Base-by-base conservation (phyloP, 441 rosid genomes). In the Syzygium syzygioides region DNA sequence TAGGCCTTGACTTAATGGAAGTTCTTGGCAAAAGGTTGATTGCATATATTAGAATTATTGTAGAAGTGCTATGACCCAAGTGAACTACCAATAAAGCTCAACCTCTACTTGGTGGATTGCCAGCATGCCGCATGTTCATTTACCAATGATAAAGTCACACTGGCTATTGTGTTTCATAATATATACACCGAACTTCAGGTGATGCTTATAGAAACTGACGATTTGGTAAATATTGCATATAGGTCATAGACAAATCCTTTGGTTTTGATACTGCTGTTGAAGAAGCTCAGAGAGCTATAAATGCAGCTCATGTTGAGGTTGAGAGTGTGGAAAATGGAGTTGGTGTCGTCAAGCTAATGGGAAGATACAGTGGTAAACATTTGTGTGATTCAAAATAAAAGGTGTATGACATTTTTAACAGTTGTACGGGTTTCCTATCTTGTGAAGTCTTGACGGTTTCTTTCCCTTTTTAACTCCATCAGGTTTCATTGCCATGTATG, bases 231-330 rank as follows among this genome's bases (percentile, higher is more conserved):
- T 52, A 79, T 89, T 60, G 12, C 60, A 48, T 60, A 34, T 87
- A 95, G 97, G 97, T 94, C 89, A 95, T 95, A 53, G 96, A 95
- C 90, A 95, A 94, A 88, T 95, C 97, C 3, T 95, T 94, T 95
- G 97, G 97, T 79, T 94, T 95, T 92, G 96, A 95, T 91, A 93
- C 96, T 50, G 96, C 97, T 88, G 96, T 95, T 89, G 95, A 94
- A 91, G 96, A 95, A 92, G 97, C 96, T 55, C 97, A 95, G 85
- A 93, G 97, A 92, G 97, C 96, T 90, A 94, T 95, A 88, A 93
- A 94, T 94, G 97, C 97, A 92, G 97, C 97, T 55, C 97, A 95
- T 85, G 97, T 95, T 88, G 97, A 95, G 93, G 95, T 93, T 32
- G 97, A 94, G 90, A 94, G 97, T 90, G 95, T 94, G 86, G 96